Conservation (phyloP, 768 basidiomycete genomes). For the Lactarius indigo region DNA sequence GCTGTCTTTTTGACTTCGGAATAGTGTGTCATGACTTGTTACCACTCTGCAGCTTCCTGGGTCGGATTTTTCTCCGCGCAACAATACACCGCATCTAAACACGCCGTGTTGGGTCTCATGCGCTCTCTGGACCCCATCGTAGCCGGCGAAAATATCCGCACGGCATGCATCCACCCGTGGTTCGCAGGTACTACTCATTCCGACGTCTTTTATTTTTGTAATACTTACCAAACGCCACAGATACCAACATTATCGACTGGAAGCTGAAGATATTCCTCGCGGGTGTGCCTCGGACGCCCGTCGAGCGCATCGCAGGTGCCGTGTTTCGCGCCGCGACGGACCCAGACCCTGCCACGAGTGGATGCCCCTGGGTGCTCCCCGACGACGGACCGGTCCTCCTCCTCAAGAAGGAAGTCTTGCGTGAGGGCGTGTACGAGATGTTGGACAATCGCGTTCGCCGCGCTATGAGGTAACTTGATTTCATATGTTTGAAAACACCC, state of each 20-base stretch:
- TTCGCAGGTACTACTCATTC: slow-evolving; percentile 41
- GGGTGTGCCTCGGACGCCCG: slow-evolving; percentile 47
- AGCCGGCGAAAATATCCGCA: slow-evolving; percentile 39
- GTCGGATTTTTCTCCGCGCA: slow-evolving; percentile 40
- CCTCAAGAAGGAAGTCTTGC: slow-evolving; percentile 46
- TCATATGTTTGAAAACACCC: not conserved
- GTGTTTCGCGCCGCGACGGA: slow-evolving; percentile 51
- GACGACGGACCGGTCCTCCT: slow-evolving; percentile 50
- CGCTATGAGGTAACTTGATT: not conserved
- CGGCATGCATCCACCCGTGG: slow-evolving; percentile 49
- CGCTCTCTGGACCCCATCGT: slow-evolving; percentile 41
- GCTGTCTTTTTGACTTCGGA: not conserved
- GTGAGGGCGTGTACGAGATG: slow-evolving; percentile 50
- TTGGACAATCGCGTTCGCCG: slow-evolving; percentile 34
- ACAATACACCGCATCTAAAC: slow-evolving; percentile 52
- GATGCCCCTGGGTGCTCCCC: slow-evolving; percentile 44
- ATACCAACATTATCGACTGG: slow-evolving; percentile 45
- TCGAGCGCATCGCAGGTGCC: slow-evolving; percentile 47
- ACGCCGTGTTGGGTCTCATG: slow-evolving; percentile 52
- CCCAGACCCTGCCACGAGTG: slow-evolving; percentile 42
- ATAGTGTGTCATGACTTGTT: no score
- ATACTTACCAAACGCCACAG: slow-evolving; percentile 27
- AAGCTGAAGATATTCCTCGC: slow-evolving; percentile 42
- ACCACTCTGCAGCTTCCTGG: slow-evolving; percentile 45
- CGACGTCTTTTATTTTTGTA: not conserved